A percentile compares a stretch with the other conserved stretches of the same genome.
Conservation (phyloP, 768 basidiomycete genomes). For the Hypsizygus marmoreus region DNA sequence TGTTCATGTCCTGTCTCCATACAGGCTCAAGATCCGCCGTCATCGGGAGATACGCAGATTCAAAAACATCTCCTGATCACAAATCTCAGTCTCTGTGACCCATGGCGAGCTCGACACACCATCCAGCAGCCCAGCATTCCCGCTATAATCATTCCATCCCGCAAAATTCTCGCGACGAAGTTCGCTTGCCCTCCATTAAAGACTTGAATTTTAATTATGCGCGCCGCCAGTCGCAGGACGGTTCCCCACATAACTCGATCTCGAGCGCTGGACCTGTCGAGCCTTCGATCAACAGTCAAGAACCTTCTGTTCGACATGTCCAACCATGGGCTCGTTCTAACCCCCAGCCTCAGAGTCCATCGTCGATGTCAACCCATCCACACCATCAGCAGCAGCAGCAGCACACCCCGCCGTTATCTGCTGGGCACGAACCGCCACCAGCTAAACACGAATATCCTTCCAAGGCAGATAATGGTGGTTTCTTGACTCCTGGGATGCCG, state of each 20-base stretch:
- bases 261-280: conserved; percentile 21
- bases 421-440: conserved; percentile 37
- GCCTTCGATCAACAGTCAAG: conserved; percentile 28
- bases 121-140: conserved; percentile 37
- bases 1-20: conserved; percentile 23
- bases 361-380: conserved; percentile 26
- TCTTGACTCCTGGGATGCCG: conserved; percentile 48
- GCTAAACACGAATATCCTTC: conserved; percentile 43
- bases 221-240: conserved; percentile 32
- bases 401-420: conserved; percentile 49
- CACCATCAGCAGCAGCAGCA: conserved; percentile 47
- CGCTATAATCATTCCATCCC: conserved; percentile 38
- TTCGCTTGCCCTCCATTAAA: conserved; percentile 72
- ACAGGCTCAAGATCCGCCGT: conserved; percentile 52
- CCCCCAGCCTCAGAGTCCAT: conserved; percentile 23
- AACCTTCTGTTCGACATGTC: conserved; percentile 35
- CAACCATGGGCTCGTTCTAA: conserved; percentile 34
- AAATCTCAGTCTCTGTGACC: conserved; percentile 33
- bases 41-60: conserved; percentile 70
- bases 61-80: conserved; percentile 45
- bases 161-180: conserved; percentile 41
- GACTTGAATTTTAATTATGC: conserved; percentile 65
- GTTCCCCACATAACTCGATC: conserved; percentile 18
- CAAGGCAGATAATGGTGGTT: conserved; percentile 52
- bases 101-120: conserved; percentile 55